Evolutionary conservation across 2,329 filamentous ascomycete species (phyloP).

Genomic region (Sordariomycetes sp.): DNA sequence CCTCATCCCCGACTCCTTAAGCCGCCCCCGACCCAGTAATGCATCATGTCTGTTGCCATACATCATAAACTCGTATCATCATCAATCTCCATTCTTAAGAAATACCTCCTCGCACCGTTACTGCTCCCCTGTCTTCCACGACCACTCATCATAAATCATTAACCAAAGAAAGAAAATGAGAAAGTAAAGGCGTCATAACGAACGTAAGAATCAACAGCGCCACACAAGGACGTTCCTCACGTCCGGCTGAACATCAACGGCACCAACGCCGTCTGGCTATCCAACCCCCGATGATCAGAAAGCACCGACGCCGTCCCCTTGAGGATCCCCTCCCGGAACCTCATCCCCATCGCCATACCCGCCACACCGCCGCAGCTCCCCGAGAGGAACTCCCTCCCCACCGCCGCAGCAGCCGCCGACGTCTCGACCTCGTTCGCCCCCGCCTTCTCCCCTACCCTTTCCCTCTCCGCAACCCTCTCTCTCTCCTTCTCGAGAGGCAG

Average conservation of each 20-base stretch:
- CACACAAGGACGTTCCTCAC: slow-evolving; percentile 8
- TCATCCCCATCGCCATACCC: slow-evolving; percentile 17
- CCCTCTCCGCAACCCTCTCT: too few species aligned
- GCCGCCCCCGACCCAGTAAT: neutral
- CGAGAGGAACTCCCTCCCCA: slow-evolving; percentile 11
- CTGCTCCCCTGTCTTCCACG: neutral
- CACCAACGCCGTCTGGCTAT: slow-evolving; percentile 39
- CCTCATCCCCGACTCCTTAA: neutral
- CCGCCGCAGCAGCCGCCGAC: slow-evolving; percentile 13
- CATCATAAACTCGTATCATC: neutral
- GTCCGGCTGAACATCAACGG: slow-evolving; percentile 45
- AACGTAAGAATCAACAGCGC: neutral
- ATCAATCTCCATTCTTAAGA: neutral
- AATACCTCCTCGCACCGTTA: neutral
- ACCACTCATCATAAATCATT: neutral
- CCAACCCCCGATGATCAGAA: slow-evolving; percentile 31
- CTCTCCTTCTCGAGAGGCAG: neutral
- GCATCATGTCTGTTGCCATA: neutral
- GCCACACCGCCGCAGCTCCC: neutral
- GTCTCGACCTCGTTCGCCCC: neutral
- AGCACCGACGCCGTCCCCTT: slow-evolving; percentile 19
- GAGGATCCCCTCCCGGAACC: slow-evolving; percentile 28
- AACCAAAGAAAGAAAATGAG: neutral
- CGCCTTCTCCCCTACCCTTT: too few species aligned
- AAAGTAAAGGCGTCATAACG: neutral